Base-by-base conservation (phyloP, 495 filamentous ascomycete species). In the Tuber calosporum region DNA sequence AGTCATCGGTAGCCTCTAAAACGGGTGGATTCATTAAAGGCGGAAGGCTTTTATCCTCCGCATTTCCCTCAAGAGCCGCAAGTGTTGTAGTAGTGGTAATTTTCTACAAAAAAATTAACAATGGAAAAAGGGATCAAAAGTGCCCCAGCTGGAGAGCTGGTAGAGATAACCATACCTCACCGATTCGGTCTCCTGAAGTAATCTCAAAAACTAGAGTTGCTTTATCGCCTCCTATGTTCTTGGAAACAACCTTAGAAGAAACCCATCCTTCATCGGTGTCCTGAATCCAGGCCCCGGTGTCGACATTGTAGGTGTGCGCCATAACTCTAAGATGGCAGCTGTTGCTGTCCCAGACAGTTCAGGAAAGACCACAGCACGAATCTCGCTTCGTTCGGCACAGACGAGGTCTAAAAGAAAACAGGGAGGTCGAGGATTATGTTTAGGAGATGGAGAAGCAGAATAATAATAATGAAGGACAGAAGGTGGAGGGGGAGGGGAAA, bases 1-100 rank as follows among this genome's bases (percentile, higher is more conserved):
- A 85, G 83, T 99, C 95, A 84, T 99, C 95, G 83, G 94, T 97
- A 75, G 95, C 95, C 88, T 99, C 95, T 66, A 99, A 90, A 89
- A 99, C 95, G 38, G 94, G 88, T 69, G 95, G 95, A 81, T 99
- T 99, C 95, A 98, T 98, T 78, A 98, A 84, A 58, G 95, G 95
- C 15, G 95, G 95, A 66, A 98, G 86, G 77, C 90, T 89, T 78
- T 88, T 88, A 82, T 93, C 90, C 74, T 91, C 85, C 71, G 83
- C 85, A 74, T 85, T 84, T 71, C 85, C 85, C 83, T 93, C 89
- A 74, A 99, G 85, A 77, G 88, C 92, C 79, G 89, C 89, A 75
- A 90, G 82, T 17, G 93, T 93, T 73, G 95, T 93, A 83, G 77
- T 78, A 41, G 75, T 81, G 40, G 78, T 74, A 48, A 82, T 71